Evolutionary conservation across 2,329 filamentous ascomycete genomes (phyloP), one percentile per base, ranked within the genome.

Genomic region (Phyllosticta ampelicida): DNA sequence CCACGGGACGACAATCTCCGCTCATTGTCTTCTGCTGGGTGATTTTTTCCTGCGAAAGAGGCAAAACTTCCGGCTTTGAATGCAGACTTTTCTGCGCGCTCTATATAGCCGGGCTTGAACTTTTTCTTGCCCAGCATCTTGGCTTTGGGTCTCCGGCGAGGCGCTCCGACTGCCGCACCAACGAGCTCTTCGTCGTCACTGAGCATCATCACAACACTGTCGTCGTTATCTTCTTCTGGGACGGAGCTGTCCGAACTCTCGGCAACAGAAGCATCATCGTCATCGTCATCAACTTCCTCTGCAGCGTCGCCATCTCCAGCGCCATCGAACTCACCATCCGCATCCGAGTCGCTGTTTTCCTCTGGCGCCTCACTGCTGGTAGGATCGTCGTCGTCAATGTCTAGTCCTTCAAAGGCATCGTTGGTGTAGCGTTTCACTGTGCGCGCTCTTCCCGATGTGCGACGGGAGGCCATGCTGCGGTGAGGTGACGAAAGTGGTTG

Each of bases 381-480:
- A 11, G 19, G 28, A 6, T 59, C 60, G 6, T 58, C 54, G 44
- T 61, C 67, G 18, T 66, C 63, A 59, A 68, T n/a, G 18, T 61
- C 58, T 9, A 73, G 63, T 13, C 67, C 69, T 50, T 70, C 68
- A 48, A 72, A 71, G 3, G 69, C 63, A 58, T 73, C 70, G 28
- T 67, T 61, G 13, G 66, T 69, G 55, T 72, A 71, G 23, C 60
- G 53, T 50, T 55, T 55, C 13, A 53, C 57, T 10, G 57, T 28
- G 10, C 57, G 57, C 5, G 57, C 57, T 36, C 57, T 52, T 53
- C 26, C 53, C 9, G 57, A 59, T 20, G 53, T 55, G 44, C 53
- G 57, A 48, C 57, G 57, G 51, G 56, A 50, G 53, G 56, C 52
- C 56, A 58, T 58, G 28, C 10, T 20, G 50, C 52, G 6, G 51